These are phyloP conservation scores for Yamadazyma sp. DNA, from an alignment of 805 yeast species.

Conservation along the genomic window DNA sequence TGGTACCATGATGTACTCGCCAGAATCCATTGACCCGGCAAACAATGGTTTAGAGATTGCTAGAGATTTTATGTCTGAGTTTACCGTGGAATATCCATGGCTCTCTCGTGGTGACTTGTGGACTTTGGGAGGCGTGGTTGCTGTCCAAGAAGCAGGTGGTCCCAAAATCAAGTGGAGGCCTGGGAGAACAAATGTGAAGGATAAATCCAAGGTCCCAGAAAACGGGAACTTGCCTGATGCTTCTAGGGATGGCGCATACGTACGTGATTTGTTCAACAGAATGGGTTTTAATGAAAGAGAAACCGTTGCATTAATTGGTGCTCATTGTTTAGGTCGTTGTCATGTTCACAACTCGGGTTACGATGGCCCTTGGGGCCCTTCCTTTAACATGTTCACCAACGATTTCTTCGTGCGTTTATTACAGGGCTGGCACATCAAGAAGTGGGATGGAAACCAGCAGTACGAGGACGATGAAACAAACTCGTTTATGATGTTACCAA, in stretches of 20 bases:
- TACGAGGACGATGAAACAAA: slow-evolving; percentile 40
- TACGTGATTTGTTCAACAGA: slow-evolving; percentile 60
- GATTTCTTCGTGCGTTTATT: slow-evolving; percentile 39
- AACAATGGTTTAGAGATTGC: slow-evolving; percentile 66
- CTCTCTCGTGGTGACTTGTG: slow-evolving; percentile 76
- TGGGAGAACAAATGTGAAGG: slow-evolving; percentile 66
- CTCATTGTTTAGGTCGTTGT: slow-evolving; percentile 43
- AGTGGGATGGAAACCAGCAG: slow-evolving; percentile 44
- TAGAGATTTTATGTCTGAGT: slow-evolving; percentile 53
- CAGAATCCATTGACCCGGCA: slow-evolving; percentile 38
- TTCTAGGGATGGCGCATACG: slow-evolving; percentile 60
- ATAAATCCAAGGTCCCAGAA: slow-evolving; percentile 51
- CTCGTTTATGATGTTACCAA: slow-evolving; percentile 55
- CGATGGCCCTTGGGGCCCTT: slow-evolving; percentile 47
- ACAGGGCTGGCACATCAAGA: slow-evolving; percentile 53
- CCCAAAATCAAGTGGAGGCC: slow-evolving; percentile 81
- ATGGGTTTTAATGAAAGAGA: slow-evolving; percentile 45
- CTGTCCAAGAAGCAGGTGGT: slow-evolving; percentile 76
- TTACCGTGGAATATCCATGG: slow-evolving; percentile 64
- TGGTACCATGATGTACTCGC: slow-evolving; percentile 37
- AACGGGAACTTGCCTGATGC: slow-evolving; percentile 79
- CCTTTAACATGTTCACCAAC: slow-evolving; percentile 41
- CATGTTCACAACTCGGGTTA: slow-evolving; percentile 38
- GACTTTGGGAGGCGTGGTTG: slow-evolving; percentile 76
- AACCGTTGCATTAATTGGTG: slow-evolving; percentile 43